Base-by-base conservation (phyloP, 139 green algal genomes). In the Chlamydomonas urium region DNA sequence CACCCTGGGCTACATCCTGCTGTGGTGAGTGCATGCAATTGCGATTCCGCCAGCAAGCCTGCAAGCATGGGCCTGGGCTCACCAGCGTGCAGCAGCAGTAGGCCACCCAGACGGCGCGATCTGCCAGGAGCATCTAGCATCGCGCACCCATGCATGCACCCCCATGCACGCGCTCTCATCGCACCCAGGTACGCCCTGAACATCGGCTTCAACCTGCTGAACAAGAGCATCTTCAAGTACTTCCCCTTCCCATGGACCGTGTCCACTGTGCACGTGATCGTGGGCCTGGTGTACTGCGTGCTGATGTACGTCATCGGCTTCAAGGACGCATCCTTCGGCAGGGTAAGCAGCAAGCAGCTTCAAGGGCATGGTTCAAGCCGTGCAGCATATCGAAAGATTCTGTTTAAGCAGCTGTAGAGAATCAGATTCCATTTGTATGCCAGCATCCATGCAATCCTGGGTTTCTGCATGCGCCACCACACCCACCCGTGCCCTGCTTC, bases 181-280 rank as follows among this genome's bases (percentile, higher is more conserved):
- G 24, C 48, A 79, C 58, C n/a, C 78, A 92, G 91, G 92, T 98
- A 98, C 71, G 91, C 84, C 2, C 80, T 99, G 42, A 99, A 99
- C 81, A 88, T 99, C 36, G 89, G 84, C 29, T 99, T 99, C 90
- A 99, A 99, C 88, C 90, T 99, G 68, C 87, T 92, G 29, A 99
- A 99, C 94, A 99, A 99, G 32, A 47, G 31, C 36, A 94, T 99
- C 72, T 99, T 97, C 91, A 96, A 97, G 80, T 98, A 96, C 85
- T 99, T 99, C 81, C 93, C 95, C 63, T 99, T 90, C 85, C 95
- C 95, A 48, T 99, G 90, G 85, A 93, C 89, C 17, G 92, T 97
- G 34, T 97, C 90, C 24, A 93, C 90, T 3, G 78, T 97, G 4
- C 93, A 97, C 76, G 93, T 97, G 28, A 69, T 95, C 0, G 91